A percentile compares a stretch with the other conserved stretches of the same genome.
Conservation (phyloP, 192 early-diverging fungal genomes). For the Kappamyces sp. region DNA sequence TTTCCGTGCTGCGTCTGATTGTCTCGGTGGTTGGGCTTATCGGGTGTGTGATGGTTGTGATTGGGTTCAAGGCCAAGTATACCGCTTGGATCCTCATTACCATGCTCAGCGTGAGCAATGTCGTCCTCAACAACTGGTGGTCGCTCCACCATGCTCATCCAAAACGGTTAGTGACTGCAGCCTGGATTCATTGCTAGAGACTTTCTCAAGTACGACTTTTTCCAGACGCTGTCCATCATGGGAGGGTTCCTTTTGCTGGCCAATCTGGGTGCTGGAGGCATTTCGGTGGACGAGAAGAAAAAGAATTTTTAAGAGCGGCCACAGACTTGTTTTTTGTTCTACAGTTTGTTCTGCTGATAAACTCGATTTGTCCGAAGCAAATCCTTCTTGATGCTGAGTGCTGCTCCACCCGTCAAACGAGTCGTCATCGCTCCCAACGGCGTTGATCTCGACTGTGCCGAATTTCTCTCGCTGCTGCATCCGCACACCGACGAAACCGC, state of each 20-base stretch:
- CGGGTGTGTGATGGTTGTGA: slow-evolving; percentile 89
- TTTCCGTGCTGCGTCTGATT: slow-evolving; percentile 61
- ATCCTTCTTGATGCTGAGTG: too few relatives aligned
- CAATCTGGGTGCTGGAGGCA: slow-evolving; percentile 80
- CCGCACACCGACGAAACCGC: too few relatives aligned
- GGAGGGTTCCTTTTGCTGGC: slow-evolving; percentile 92
- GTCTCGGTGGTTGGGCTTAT: slow-evolving; percentile 70
- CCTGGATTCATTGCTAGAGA: slow-evolving; percentile 41
- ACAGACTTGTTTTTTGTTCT: too few relatives aligned
- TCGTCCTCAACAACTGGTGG: slow-evolving; percentile 97
- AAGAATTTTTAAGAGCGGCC: slow-evolving; percentile 69
- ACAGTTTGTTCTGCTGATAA: too few relatives aligned
- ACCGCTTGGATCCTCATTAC: slow-evolving; percentile 90
- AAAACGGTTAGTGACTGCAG: slow-evolving; percentile 41
- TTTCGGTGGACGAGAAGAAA: slow-evolving; percentile 96
- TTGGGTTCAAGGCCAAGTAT: slow-evolving; percentile 97
- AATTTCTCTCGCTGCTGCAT: too few relatives aligned
- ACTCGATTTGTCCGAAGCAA: too few relatives aligned
- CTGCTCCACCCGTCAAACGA: too few relatives aligned
- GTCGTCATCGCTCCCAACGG: too few relatives aligned
- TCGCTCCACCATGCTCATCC: slow-evolving; percentile 70
- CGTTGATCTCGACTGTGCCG: too few relatives aligned
- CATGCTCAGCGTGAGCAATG: slow-evolving; percentile 83
- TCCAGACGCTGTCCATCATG: slow-evolving; percentile 93
- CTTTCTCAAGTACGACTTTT: slow-evolving; percentile 97